Evolutionary conservation across 805 yeast species (phyloP), one percentile per base, ranked within the genome.

Genomic region (Lipomyces starkeyi): DNA sequence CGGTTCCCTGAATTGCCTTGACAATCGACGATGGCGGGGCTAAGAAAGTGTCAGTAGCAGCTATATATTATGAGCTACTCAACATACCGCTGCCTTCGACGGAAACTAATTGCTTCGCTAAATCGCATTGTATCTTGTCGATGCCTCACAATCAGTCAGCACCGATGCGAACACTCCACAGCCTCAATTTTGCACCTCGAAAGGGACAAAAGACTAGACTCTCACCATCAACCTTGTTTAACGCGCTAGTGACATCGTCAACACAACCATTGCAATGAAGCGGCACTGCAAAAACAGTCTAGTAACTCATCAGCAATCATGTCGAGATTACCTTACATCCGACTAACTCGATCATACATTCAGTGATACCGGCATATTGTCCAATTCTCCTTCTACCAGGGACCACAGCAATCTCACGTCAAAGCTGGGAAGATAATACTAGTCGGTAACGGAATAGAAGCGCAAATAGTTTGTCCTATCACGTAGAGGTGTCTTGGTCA

Each of bases 221-320:
- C 53, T 40, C 63, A 57, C 74, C 77, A 3, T 79, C 76, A 1
- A 90, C 75, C 1, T 80, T 74, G 17, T 80, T 74, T 20, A 94
- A 81, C 3, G 90, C 89, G 1, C 77, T 72, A 14, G 81, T 74
- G 3, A 93, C 88, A 1, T 88, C 83, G 1, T 83, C 83, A 13
- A 88, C 88, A 77, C 97, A 92, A 11, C 85, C 80, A 40, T 87
- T 81, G 76, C 98, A 94, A 69, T 88, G 88, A 85, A 94, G 81
- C 6, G 95, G 93, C 63, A 93, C 95, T 13, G 95, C 93, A 78
- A 91, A 93, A 7, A 90, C 91, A 3, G 94, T 86, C 81, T 90
- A 5, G 62, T 14, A 17, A 5, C 22, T 43, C 22, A 43, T 17
- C 20, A 43, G 20, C 49, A 43, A n/a, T n/a, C 9, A n/a, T 43